These are phyloP conservation scores for Coemansia sp. DNA, from an alignment of 192 early-diverging fungal genomes.

Conservation along the genomic window DNA sequence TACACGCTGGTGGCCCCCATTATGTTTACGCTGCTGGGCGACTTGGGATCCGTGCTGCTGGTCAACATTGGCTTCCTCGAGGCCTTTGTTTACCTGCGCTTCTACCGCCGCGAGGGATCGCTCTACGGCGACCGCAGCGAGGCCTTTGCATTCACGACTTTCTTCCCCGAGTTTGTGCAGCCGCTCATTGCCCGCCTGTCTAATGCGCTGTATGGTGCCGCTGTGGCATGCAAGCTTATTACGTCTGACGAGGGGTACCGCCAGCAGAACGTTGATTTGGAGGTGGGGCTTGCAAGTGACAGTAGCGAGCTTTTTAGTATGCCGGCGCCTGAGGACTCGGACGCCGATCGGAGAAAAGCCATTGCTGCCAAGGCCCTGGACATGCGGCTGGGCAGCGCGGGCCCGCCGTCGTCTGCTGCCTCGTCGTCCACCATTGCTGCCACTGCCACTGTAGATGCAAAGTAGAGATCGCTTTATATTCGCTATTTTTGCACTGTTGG, in stretches of 20 bases:
- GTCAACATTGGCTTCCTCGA: conserved; percentile 72
- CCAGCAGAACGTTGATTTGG: conserved; percentile 33
- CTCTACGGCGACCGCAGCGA: conserved; percentile 86
- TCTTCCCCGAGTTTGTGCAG: conserved; percentile 76
- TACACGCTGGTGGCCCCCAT: conserved; percentile 50
- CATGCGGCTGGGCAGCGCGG: conserved; percentile 25
- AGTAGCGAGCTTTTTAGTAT: not conserved
- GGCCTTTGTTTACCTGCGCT: conserved; percentile 83
- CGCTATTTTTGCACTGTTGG: too few relatives aligned
- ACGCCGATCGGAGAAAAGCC: conserved; percentile 45
- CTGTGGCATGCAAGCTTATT: conserved; percentile 33
- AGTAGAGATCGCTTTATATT: not conserved
- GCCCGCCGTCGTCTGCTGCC: not conserved
- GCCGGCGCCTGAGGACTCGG: conserved; percentile 16
- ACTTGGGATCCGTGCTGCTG: conserved; percentile 61
- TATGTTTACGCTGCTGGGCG: conserved; percentile 28
- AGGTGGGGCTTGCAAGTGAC: conserved; percentile 1
- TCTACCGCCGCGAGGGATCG: conserved; percentile 79
- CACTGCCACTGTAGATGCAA: conserved; percentile 1
- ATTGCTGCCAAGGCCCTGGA: conserved; percentile 50
- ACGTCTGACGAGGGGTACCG: conserved; percentile 46
- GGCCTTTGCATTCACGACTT: conserved; percentile 85
- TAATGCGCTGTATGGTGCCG: conserved; percentile 20
- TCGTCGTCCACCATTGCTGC: not conserved
- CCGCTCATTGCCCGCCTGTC: conserved; percentile 33